These are phyloP conservation scores for Akanthomyces muscarius DNA, from an alignment of 2,329 filamentous ascomycete genomes.

Conservation along the genomic window DNA sequence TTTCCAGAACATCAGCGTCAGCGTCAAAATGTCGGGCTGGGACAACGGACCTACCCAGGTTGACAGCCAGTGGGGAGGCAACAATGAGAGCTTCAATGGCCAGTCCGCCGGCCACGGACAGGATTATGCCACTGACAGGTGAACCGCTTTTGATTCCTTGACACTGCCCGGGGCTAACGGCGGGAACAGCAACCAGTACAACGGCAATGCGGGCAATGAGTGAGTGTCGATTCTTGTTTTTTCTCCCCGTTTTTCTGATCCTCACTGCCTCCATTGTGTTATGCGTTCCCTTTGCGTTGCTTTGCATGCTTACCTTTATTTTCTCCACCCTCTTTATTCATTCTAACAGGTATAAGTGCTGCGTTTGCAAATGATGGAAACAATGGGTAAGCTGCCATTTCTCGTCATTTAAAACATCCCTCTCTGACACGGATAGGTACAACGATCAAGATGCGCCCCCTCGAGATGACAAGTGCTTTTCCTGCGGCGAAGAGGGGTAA, in stretches of 20 bases:
- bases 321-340: too few species aligned
- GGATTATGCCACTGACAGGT: background rate
- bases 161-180: background rate
- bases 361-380: background rate
- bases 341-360: background rate
- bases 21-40: background rate
- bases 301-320: too few species aligned
- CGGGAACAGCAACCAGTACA: background rate
- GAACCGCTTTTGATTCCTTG: background rate
- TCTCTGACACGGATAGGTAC: slow-evolving; percentile 8
- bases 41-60: slow-evolving; percentile 8
- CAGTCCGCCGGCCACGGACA: background rate
- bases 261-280: too few species aligned
- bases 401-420: too few species aligned
- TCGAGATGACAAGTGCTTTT: slow-evolving; percentile 32
- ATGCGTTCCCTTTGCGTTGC: too few species aligned
- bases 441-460: slow-evolving; percentile 18
- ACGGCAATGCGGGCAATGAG: background rate
- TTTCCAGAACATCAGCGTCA: background rate
- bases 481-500: slow-evolving; percentile 36
- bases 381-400: background rate
- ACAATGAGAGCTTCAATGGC: background rate
- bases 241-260: background rate
- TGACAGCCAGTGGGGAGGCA: background rate
- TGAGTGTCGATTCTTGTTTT: background rate